Conservation (phyloP, 352 stramenopile species). For the Globisporangium cylindrosporum region DNA sequence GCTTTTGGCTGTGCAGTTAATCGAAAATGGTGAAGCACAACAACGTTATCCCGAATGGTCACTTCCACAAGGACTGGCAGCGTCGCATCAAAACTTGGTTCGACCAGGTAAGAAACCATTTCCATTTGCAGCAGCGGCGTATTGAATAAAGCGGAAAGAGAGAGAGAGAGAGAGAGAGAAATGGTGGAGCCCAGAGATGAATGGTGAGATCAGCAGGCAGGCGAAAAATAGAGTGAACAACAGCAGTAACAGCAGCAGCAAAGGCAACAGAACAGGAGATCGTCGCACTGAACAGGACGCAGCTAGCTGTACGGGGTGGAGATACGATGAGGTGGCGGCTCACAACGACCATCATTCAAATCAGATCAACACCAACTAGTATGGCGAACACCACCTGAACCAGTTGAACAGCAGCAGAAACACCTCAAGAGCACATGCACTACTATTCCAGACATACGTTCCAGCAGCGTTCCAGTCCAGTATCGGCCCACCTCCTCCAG, state of each 20-base stretch:
- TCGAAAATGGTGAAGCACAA: conserved; percentile 99
- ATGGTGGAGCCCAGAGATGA: background rate
- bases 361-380: background rate
- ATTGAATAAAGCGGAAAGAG: background rate
- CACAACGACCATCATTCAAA: background rate
- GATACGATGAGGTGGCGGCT: background rate
- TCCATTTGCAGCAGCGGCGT: background rate
- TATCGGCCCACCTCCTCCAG: background rate
- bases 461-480: background rate
- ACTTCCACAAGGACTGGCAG: conserved; percentile 99
- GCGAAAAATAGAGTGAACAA: background rate
- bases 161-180: conserved; percentile 6
- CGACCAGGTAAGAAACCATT: conserved; percentile 78
- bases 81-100: conserved; percentile 97
- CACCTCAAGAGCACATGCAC: background rate
- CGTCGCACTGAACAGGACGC: background rate
- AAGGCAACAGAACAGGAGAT: background rate
- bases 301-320: background rate
- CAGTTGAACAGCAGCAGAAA: background rate
- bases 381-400: background rate
- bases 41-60: conserved; percentile 99
- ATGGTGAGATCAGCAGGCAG: background rate
- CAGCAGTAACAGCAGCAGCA: background rate
- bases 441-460: background rate
- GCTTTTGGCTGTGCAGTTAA: conserved; percentile 33